Percentiles rank a stretch among this genome's conserved stretches.
Conservation (phyloP, 1,284 basidiomycete species). For the Ustilago cynodontis region DNA sequence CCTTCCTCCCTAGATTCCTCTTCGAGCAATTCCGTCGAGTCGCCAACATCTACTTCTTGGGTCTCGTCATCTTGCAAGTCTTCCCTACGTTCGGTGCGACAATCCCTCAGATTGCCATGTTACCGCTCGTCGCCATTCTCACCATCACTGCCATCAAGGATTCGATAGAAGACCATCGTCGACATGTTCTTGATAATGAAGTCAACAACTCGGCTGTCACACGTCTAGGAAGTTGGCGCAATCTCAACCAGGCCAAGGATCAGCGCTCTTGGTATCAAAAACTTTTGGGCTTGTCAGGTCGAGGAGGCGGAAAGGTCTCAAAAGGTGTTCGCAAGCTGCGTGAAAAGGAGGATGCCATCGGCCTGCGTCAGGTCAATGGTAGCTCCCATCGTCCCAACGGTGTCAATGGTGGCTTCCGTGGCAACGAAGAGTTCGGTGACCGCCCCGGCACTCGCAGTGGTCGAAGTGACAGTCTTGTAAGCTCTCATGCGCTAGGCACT, state of each 20-base stretch:
- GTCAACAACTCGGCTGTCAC: constrained; percentile 91
- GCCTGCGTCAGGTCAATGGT: constrained; percentile 52
- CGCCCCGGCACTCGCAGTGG: constrained; percentile 23
- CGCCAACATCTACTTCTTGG: constrained; percentile 92
- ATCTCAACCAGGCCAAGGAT: constrained; percentile 87
- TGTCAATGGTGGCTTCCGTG: constrained; percentile 51
- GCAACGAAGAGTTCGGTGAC: constrained; percentile 28
- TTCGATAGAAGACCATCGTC: constrained; percentile 91
- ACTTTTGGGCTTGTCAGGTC: constrained; percentile 76
- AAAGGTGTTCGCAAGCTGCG: constrained; percentile 87
- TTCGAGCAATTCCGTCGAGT: constrained; percentile 74
- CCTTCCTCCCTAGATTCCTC: constrained; percentile 79
- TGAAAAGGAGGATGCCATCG: constrained; percentile 79
- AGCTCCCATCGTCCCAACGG: constrained; percentile 73
- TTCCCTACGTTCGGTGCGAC: constrained; percentile 92
- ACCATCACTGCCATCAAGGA: constrained; percentile 93
- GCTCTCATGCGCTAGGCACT: constrained; percentile 52
- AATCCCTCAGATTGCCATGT: constrained; percentile 82
- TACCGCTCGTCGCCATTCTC: constrained; percentile 90
- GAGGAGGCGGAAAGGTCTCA: constrained; percentile 74
- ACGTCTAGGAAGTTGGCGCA: constrained; percentile 86
- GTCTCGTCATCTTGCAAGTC: constrained; percentile 85
- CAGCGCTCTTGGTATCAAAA: constrained; percentile 81
- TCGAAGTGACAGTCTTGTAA: constrained; percentile 54
- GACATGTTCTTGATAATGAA: constrained; percentile 86